Evolutionary conservation across 306 rosid species (phyloP).

Genomic region (Pueraria montana): DNA sequence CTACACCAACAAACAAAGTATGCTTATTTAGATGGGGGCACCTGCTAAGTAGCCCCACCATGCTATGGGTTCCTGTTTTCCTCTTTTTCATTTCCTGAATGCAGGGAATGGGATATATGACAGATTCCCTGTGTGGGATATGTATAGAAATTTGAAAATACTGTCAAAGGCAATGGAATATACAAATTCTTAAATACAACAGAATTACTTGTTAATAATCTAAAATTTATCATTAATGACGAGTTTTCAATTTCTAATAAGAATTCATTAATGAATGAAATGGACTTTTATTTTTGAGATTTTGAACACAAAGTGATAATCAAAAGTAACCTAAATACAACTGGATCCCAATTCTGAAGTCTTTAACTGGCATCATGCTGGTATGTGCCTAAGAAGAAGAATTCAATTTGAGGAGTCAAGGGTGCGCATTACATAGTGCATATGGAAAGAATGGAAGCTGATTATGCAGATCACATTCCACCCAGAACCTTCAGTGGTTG

Average conservation of each 20-base stretch:
- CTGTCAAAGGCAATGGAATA: background rate
- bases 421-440: constrained; percentile 20
- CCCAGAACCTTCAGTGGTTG: constrained; percentile 52
- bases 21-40: constrained; percentile 50
- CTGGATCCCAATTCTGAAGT: constrained; percentile 23
- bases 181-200: background rate
- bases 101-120: constrained; percentile 1
- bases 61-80: constrained; percentile 30
- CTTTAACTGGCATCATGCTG: constrained; percentile 30
- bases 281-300: constrained; percentile 1
- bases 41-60: constrained; percentile 32
- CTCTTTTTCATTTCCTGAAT: constrained; percentile 7
- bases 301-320: constrained; percentile 30
- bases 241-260: background rate
- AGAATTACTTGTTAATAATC: background rate
- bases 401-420: constrained; percentile 22
- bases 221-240: constrained; percentile 14
- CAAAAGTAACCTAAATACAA: constrained; percentile 41
- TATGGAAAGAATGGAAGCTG: constrained; percentile 35
- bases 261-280: constrained; percentile 17
- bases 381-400: constrained; percentile 23
- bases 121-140: background rate
- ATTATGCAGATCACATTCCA: constrained; percentile 36
- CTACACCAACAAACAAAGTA: constrained; percentile 47
- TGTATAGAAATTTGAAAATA: background rate